Evolutionary conservation across 179 eudicot species (phyloP).

Genomic region (Carnegiea gigantea): DNA sequence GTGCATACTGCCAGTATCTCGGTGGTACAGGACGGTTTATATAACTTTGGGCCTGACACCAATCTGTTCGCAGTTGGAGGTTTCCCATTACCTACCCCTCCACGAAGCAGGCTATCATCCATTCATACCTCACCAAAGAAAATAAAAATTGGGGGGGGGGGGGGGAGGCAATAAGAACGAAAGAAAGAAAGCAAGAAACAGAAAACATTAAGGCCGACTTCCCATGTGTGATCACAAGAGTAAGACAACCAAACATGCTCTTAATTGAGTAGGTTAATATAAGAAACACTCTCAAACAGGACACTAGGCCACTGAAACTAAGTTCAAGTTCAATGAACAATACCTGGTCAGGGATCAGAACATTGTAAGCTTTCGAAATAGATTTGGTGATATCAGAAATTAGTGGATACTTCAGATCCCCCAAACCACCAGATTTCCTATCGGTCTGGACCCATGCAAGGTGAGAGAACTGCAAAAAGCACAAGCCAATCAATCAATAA

Average conservation of each 20-base stretch:
- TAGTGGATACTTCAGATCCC: conserved; percentile 82
- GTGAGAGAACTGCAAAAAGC: conserved; percentile 75
- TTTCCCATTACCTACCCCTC: not conserved
- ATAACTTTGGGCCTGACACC: not conserved
- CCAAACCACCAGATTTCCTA: conserved; percentile 94
- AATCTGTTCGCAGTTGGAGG: not conserved
- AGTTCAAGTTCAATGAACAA: not conserved
- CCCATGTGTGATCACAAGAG: not conserved
- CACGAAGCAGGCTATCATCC: too few relatives aligned
- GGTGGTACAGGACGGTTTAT: too few relatives aligned
- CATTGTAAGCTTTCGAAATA: conserved; percentile 69
- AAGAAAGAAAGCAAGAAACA: too few relatives aligned
- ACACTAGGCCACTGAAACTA: not conserved
- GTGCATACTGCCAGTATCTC: too few relatives aligned
- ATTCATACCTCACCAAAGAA: too few relatives aligned
- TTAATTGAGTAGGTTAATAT: not conserved
- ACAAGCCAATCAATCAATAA: not conserved
- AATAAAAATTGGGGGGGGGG: too few relatives aligned
- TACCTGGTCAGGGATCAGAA: conserved; percentile 91
- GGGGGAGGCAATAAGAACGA: too few relatives aligned
- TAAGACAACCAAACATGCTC: not conserved
- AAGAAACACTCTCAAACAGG: not conserved
- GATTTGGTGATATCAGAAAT: conserved; percentile 91
- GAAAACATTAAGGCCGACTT: not conserved
- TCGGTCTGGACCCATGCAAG: conserved; percentile 99